Base-by-base conservation (phyloP, 306 rosid species). In the Cucurbita pepo region DNA sequence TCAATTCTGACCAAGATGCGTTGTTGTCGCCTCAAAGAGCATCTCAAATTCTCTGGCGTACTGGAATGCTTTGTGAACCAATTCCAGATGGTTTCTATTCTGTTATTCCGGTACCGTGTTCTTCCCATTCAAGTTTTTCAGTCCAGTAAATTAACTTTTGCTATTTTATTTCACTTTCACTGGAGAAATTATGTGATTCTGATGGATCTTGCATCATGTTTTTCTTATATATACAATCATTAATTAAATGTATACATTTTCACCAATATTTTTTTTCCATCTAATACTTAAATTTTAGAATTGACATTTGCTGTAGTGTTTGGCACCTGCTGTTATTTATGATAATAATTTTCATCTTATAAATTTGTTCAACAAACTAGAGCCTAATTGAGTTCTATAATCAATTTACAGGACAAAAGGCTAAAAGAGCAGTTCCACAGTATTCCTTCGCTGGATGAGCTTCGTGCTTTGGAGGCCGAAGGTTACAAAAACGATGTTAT, bases 81-180 rank as follows among this genome's bases (percentile, higher is more conserved):
- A 94, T 94, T 76, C 99, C 99, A 73, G 88, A 89, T 83, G 97
- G 99, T 74, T 94, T 94, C 82, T 94, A 94, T 78, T 94, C 95
- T 71, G 85, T 91, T 65, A 78, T 94, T 80, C 97, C 83, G 86
- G 99, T 94, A 87, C 83, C 92, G 53, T 19, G 60, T 67, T 37
- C 54, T 52, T 72, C 30, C 55, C 40, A 62, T 22, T 73, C 9
- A 21, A 10, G 3, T 55, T 19, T 56, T 41, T 53, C 14, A 37
- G 51, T 53, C 14, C 21, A 56, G 41, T 56, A 10, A 14, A 22
- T 4, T 5, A 37, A 18, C 12, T 37, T 25, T 12, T 14, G 10
- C 72, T 11, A 8, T 45, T 41, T 67, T 13, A 11, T 3, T 67
- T 47, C 73, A 22, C 10, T 66, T 22, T 19, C 11, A 18, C 3